Percentiles rank a stretch among this genome's conserved stretches.
Evolutionary conservation across 73 alveolate genomes (phyloP).

Genomic region (Tetrahymena thermophila): DNA sequence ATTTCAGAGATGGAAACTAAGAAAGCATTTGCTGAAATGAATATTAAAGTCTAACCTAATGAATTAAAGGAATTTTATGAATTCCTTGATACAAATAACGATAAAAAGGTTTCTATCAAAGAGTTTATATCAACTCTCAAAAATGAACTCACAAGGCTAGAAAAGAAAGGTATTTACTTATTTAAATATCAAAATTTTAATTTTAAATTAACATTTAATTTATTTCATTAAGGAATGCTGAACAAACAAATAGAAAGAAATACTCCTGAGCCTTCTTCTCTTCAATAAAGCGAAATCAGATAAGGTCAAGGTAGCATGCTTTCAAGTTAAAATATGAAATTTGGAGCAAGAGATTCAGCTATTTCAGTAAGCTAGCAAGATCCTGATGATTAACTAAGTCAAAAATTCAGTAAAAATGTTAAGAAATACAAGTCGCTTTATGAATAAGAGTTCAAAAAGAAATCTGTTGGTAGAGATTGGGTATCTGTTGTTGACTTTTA

Average conservation of each 20-base stretch:
- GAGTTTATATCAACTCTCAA: not conserved
- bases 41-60: not conserved
- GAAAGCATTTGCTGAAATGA: not conserved
- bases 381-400: not conserved
- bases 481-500: not conserved
- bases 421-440: not conserved
- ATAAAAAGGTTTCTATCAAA: not conserved
- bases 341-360: not conserved
- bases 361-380: not conserved
- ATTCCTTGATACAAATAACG: not conserved
- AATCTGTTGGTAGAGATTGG: not conserved
- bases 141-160: not conserved
- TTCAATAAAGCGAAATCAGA: not conserved
- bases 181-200: not conserved
- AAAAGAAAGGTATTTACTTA: not conserved
- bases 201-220: too few relatives aligned
- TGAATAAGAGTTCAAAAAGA: not conserved
- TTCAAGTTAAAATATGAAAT: not conserved
- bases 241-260: not conserved
- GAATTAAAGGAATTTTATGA: not conserved
- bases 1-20: not conserved
- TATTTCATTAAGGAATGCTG: not conserved
- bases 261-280: not conserved
- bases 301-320: not conserved
- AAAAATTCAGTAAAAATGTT: not conserved